phyloP scores from a whole-genome alignment of 139 green algal genomes.

The Chlorella ohadii region DNA sequence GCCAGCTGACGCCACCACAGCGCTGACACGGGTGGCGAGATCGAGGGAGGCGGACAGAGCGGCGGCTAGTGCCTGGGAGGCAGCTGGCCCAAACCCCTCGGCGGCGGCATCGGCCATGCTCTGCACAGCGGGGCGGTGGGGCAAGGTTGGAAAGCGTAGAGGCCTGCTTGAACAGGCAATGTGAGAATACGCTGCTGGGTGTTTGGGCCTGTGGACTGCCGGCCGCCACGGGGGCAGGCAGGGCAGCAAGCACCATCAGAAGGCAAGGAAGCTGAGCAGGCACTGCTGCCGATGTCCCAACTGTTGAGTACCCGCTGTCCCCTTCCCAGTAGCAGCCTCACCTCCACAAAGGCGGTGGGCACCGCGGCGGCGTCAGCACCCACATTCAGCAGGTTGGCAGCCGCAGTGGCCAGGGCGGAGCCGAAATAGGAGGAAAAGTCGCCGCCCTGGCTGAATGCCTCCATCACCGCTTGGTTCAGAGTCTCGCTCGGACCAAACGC shows the following conservation, averaged over 20 bases:
- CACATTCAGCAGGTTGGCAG: not conserved
- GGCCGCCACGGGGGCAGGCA: too few species aligned
- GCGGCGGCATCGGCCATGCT: not conserved
- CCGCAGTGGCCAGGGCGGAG: not conserved
- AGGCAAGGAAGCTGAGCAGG: not conserved
- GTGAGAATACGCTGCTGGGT: too few species aligned
- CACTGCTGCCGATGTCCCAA: not conserved
- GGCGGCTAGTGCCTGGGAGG: not conserved
- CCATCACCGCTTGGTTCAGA: not conserved
- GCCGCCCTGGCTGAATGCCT: not conserved
- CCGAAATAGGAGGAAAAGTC: constrained; percentile 10
- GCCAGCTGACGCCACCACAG: not conserved
- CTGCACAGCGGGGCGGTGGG: not conserved
- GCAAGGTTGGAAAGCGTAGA: too few species aligned
- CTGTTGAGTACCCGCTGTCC: too few species aligned
- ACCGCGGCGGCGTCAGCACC: not conserved
- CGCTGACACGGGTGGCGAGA: not conserved
- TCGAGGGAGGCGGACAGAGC: not conserved
- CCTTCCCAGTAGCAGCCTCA: not conserved
- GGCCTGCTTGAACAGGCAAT: too few species aligned
- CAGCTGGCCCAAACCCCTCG: not conserved
- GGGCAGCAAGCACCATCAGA: too few species aligned
- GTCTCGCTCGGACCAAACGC: not conserved
- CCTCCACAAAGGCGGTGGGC: not conserved
- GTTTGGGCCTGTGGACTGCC: too few species aligned